Base-by-base conservation (phyloP, 116 monocot species). In the Zostera marina region DNA sequence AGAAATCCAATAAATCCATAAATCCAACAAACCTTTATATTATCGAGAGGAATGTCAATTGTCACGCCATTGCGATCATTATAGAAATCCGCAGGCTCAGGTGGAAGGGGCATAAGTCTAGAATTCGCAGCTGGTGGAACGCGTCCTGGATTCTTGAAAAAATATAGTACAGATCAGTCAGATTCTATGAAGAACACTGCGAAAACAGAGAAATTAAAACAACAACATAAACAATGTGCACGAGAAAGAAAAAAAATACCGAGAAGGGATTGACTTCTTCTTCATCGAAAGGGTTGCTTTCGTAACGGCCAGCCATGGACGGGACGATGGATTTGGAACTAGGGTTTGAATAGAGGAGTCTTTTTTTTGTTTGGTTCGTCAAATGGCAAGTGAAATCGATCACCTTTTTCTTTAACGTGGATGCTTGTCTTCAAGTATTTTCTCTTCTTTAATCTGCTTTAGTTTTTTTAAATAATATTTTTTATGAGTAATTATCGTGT, bases 81-180 rank as follows among this genome's bases (percentile, higher is more conserved):
- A 70, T 96, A 96, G 65, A 96, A 96, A 72, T 85, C 96, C 60
- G 81, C 84, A 56, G 89, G 89, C 62, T 96, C 96, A 26, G 79
- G 96, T 42, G 89, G 96, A 67, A 96, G 89, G 41, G 96, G 96
- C 51, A 82, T 82, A 65, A 89, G 80, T 68, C 85, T 75, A 17
- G 96, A 80, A 82, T 76, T 79, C 40, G 76, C 76, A 61, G 82
- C 82, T 52, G 82, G 68, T 56, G 85, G 85, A 48, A 85, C 91
- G 61, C 72, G 73, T 52, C 77, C 73, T 62, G 82, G 80, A 42
- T 82, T 62, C 65, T 65, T 5, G n/a, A 52, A 62, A 12, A 25
- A 25, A 62, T 6, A 46, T 3, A 32, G 32, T 32, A 32, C 32
- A 32, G 5, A 32, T 32, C 32, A 32, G 32, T 5, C 32, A 32